Evolutionary conservation across 768 basidiomycete genomes (phyloP).

Genomic region (Leccinellum rugosiceps): DNA sequence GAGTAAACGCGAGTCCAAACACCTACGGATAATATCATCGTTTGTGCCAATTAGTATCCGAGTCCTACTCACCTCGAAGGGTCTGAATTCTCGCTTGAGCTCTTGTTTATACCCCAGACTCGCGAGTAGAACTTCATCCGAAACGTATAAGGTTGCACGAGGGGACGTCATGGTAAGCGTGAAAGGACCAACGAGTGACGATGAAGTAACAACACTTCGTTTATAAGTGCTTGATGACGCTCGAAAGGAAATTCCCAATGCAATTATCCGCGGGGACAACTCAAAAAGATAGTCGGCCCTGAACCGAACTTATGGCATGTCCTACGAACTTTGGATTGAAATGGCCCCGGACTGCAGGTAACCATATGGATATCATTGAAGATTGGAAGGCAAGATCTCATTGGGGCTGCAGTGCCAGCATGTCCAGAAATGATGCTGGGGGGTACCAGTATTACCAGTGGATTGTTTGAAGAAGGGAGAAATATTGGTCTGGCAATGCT

Average conservation of each 20-base stretch:
- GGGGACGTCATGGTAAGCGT: not conserved
- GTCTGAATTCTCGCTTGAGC: slow-evolving; percentile 31
- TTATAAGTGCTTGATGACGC: not conserved
- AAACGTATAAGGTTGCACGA: not conserved
- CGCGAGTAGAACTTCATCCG: slow-evolving; percentile 28
- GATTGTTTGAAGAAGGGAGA: too few relatives aligned
- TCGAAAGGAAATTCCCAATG: not conserved
- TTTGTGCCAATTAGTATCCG: not conserved
- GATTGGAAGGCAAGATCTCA: not conserved
- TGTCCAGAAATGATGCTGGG: not conserved
- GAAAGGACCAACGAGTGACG: not conserved
- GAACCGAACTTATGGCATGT: not conserved
- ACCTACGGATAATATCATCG: slow-evolving; percentile 39
- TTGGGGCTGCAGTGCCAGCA: not conserved
- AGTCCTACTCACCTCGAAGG: slow-evolving; percentile 24
- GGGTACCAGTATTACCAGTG: too few relatives aligned
- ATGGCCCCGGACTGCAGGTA: too few relatives aligned
- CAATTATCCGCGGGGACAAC: not conserved
- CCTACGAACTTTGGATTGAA: too few relatives aligned
- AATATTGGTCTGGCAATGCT: too few relatives aligned
- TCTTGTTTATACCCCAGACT: slow-evolving; percentile 34
- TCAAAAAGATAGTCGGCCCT: not conserved
- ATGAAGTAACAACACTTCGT: not conserved
- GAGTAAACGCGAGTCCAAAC: slow-evolving; percentile 66
- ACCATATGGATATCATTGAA: too few relatives aligned